Conservation (phyloP, 805 yeast genomes). For the Teunomyces lycoperdinae region DNA sequence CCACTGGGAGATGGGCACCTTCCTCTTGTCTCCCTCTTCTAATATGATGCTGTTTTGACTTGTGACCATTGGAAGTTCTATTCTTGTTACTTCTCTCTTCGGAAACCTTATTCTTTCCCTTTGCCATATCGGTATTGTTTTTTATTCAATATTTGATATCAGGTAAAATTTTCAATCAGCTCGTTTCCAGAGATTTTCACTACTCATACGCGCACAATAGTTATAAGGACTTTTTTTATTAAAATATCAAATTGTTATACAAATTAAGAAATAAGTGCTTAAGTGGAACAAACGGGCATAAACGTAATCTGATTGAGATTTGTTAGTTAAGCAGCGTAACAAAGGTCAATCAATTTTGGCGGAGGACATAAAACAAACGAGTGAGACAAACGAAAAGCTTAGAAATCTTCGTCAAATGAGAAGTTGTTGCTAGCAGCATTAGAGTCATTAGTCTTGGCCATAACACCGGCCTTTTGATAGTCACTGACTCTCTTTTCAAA, state of each 20-base stretch:
- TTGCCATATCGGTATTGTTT: slow-evolving; percentile 38
- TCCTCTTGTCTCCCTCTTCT: slow-evolving; percentile 35
- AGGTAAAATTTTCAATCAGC: not conserved
- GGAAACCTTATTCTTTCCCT: slow-evolving; percentile 52
- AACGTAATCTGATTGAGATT: not conserved
- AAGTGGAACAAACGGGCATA: slow-evolving; percentile 5
- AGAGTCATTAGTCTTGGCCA: slow-evolving; percentile 66
- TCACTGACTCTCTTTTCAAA: slow-evolving; percentile 98
- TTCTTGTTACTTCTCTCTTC: slow-evolving; percentile 37
- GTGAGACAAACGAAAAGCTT: slow-evolving; percentile 16
- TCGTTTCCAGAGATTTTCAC: not conserved
- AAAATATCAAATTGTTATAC: slow-evolving; percentile 3
- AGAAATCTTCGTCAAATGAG: slow-evolving; percentile 92
- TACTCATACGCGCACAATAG: not conserved
- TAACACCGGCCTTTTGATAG: slow-evolving; percentile 99
- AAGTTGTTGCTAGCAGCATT: slow-evolving; percentile 54
- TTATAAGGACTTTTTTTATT: not conserved
- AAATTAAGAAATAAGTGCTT: slow-evolving; percentile 4
- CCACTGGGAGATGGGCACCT: slow-evolving; percentile 14
- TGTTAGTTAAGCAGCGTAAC: not conserved
- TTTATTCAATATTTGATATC: not conserved
- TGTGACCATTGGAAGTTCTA: slow-evolving; percentile 55
- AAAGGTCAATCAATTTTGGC: not conserved
- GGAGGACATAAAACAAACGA: not conserved
- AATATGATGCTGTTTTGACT: slow-evolving; percentile 51